Conservation (phyloP, 768 basidiomycete species). For the Leccinum imitatum region DNA sequence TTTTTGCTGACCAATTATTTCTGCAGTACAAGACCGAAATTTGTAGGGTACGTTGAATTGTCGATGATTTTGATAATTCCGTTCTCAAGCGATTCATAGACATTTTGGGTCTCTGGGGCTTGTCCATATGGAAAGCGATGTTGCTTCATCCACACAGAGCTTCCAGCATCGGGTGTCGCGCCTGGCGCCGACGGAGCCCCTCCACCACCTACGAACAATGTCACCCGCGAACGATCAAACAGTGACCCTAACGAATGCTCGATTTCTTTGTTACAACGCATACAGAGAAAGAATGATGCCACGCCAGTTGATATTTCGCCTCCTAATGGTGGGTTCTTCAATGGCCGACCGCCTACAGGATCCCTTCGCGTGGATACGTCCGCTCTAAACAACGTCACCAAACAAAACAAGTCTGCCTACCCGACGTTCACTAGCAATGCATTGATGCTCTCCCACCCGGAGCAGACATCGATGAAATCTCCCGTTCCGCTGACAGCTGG, state of each 20-base stretch:
- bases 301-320: slow-evolving; percentile 57
- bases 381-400: slow-evolving; percentile 53
- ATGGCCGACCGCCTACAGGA: slow-evolving; percentile 65
- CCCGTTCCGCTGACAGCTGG: slow-evolving; percentile 84
- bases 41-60: slow-evolving; percentile 62
- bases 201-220: slow-evolving; percentile 48
- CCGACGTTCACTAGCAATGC: slow-evolving; percentile 55
- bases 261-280: slow-evolving; percentile 74
- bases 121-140: slow-evolving; percentile 92
- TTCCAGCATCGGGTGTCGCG: slow-evolving; percentile 61
- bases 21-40: slow-evolving; percentile 90
- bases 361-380: slow-evolving; percentile 75
- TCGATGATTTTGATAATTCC: not conserved
- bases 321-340: slow-evolving; percentile 44
- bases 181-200: slow-evolving; percentile 54
- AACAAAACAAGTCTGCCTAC: slow-evolving; percentile 86
- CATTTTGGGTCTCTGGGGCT: slow-evolving; percentile 92
- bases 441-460: slow-evolving; percentile 51
- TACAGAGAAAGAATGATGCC: slow-evolving; percentile 63
- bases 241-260: slow-evolving; percentile 77
- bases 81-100: slow-evolving; percentile 42
- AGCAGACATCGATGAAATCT: slow-evolving; percentile 61
- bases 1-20: slow-evolving; percentile 17
- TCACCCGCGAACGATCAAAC: slow-evolving; percentile 67
- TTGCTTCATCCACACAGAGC: slow-evolving; percentile 91